These are phyloP conservation scores for Vitis hybrid DNA, from an alignment of 177 flowering plant species.

Conservation along the genomic window DNA sequence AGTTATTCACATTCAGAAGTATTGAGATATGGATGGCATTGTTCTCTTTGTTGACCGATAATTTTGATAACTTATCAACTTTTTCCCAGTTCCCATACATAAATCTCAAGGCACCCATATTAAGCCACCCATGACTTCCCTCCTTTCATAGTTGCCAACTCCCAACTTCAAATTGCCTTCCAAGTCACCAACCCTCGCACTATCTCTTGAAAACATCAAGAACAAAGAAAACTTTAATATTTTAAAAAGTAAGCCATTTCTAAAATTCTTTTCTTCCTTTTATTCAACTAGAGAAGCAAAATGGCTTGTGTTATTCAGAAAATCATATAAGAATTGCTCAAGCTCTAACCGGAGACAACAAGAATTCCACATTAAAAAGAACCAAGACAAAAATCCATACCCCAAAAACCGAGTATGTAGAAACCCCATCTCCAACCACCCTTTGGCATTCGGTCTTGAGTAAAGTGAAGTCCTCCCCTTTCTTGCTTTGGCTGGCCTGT, in stretches of 20 bases:
- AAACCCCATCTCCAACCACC: slow-evolving; percentile 68
- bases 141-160: too few species aligned
- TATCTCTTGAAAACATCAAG: neutral
- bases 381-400: slow-evolving; percentile 35
- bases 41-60: neutral
- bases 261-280: too few species aligned
- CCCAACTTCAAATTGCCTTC: too few species aligned
- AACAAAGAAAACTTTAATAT: neutral
- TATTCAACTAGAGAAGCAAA: too few species aligned
- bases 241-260: too few species aligned
- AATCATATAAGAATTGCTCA: neutral
- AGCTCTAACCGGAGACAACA: neutral
- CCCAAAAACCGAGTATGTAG: slow-evolving; percentile 87
- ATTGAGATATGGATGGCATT: neutral
- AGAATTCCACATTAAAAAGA: neutral
- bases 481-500: slow-evolving; percentile 89
- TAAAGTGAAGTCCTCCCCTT: slow-evolving; percentile 93
- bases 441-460: slow-evolving; percentile 84
- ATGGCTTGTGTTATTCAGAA: neutral
- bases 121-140: too few species aligned
- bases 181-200: neutral
- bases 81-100: neutral
- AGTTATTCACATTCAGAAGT: neutral
- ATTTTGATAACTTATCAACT: neutral
- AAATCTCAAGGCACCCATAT: neutral